Evolutionary conservation across 176 grass and related monocot species (phyloP).

Genomic region (Dendrocalamus sinicus): DNA sequence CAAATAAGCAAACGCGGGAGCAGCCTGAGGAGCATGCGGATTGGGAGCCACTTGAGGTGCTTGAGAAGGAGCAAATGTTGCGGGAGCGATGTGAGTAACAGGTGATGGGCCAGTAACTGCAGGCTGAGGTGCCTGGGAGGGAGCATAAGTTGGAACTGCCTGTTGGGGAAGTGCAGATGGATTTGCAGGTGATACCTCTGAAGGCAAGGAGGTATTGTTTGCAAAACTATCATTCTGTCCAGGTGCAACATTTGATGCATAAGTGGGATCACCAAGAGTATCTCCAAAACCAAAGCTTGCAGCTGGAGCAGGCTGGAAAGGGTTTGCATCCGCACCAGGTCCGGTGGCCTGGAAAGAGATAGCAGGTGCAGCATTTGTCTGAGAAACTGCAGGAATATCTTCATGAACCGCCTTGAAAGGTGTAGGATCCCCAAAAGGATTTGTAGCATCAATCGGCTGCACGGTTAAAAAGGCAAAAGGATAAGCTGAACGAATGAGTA

Average conservation of each 20-base stretch:
- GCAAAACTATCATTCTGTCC: conserved; percentile 62
- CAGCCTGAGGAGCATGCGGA: conserved; percentile 40
- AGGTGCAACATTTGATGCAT: conserved; percentile 41
- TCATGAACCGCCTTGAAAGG: conserved; percentile 80
- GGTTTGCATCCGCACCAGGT: conserved; percentile 49
- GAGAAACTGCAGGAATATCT: conserved; percentile 55
- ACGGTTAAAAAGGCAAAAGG: conserved; percentile 17
- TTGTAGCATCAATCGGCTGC: conserved; percentile 52
- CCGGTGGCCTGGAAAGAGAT: conserved; percentile 54
- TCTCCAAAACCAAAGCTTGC: conserved; percentile 81
- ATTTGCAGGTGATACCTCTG: conserved; percentile 37
- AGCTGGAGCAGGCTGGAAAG: conserved; percentile 54
- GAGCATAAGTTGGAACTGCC: conserved; percentile 36
- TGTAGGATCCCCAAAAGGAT: conserved; percentile 90
- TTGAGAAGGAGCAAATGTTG: conserved; percentile 45
- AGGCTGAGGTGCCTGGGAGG: conserved; percentile 38
- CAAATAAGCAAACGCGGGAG: conserved; percentile 30
- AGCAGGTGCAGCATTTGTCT: conserved; percentile 51
- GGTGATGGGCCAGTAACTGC: conserved; percentile 8
- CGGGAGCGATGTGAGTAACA: conserved; percentile 27
- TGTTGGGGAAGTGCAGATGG: conserved; percentile 34
- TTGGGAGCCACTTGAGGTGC: conserved; percentile 36
- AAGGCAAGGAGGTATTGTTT: conserved; percentile 38
- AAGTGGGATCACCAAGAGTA: conserved; percentile 70
- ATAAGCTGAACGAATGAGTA: conserved; percentile 19